Evolutionary conservation across 805 yeast genomes (phyloP).

Genomic region (Priceomyces haplophilus): DNA sequence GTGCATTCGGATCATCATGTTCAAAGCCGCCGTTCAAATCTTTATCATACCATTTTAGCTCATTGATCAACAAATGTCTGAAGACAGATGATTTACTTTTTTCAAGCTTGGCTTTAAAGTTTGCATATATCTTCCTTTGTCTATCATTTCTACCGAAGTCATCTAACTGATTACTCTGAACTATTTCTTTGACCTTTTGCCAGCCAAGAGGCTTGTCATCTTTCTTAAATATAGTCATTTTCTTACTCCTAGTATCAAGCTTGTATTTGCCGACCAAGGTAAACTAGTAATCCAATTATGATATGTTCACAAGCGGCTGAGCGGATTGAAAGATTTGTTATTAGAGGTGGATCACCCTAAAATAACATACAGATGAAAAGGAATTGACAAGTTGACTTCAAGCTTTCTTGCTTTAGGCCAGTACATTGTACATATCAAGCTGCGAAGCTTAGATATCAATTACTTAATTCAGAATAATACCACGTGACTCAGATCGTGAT

Average conservation of each 20-base stretch:
- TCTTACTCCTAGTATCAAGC: constrained; percentile 5
- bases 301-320: too few species aligned
- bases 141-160: constrained; percentile 47
- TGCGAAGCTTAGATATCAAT: too few species aligned
- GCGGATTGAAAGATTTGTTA: too few species aligned
- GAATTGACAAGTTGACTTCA: too few species aligned
- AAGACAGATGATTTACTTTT: constrained; percentile 39
- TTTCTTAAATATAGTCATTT: neutral
- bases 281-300: too few species aligned
- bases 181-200: constrained; percentile 38
- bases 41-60: constrained; percentile 49
- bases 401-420: too few species aligned
- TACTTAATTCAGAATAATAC: too few species aligned
- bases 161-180: constrained; percentile 43
- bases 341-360: too few species aligned
- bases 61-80: constrained; percentile 45
- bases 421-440: too few species aligned
- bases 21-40: constrained; percentile 21
- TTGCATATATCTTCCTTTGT: constrained; percentile 42
- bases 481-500: neutral
- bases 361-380: too few species aligned
- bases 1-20: constrained; percentile 13
- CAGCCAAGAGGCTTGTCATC: constrained; percentile 43
- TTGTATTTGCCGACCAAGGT: neutral
- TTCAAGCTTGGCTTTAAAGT: constrained; percentile 42